Base-by-base conservation (phyloP, 108 stramenopile species). In the Thalassiosira profunda region DNA sequence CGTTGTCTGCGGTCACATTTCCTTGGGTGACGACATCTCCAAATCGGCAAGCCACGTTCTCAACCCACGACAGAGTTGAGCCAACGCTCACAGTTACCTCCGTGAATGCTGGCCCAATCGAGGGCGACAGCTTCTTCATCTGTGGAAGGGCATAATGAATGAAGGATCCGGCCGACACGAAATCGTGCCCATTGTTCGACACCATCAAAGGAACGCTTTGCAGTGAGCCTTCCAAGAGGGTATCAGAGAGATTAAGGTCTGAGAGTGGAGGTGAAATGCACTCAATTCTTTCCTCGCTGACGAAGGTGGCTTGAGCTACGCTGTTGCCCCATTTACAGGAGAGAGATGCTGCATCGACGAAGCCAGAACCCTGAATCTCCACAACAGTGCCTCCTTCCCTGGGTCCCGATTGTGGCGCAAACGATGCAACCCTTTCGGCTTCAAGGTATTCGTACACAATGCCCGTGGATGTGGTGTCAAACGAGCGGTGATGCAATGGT, bases 41-140 rank as follows among this genome's bases (percentile, higher is more conserved):
- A 44, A 61, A 43, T 43, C n/a, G 28, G 20, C 59, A 61, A n/a
- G 42, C 40, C 5, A 30, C 43, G 45, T 43, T 61, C 23, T 43
- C 59, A 9, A 18, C 53, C 53, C 53, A 54, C 5, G 30, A 9
- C 25, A 28, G 33, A 26, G 12, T 7, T 28, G 25, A 54, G 10
- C 15, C 8, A 14, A 54, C 25, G 10, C 33, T 10, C 10, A 54
- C 14, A 18, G 6, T 28, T 14, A 54, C 25, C 6, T 28, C 15
- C 7, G 53, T 54, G 25, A 54, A 26, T 6, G 53, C 24, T 54
- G 53, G 53, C 12, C 53, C 53, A 54, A 31, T 17, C 10, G 18
- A 28, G 14, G 53, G 53, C 15, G 25, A 23, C 24, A 54, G 29
- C 15, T n/a, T 28, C 14, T 14, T 28, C 5, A 54, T 54, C 33